These are phyloP conservation scores for Phlyctochytrium arcticum DNA, from an alignment of 192 early-diverging fungal species.

Conservation along the genomic window DNA sequence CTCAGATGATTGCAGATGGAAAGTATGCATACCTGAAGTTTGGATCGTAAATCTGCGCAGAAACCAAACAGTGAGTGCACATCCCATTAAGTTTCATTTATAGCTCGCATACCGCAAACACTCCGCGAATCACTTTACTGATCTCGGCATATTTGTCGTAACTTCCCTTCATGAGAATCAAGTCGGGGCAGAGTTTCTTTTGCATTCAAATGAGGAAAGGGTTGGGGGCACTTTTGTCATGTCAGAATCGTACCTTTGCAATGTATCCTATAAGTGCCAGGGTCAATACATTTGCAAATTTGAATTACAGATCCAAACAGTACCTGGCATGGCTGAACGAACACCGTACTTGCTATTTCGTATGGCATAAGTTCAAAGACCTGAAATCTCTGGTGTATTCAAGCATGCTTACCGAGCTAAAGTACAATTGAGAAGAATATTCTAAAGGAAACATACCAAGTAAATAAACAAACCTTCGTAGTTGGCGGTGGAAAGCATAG, in stretches of 20 bases:
- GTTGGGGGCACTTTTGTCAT: neutral
- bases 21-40: slow-evolving; percentile 29
- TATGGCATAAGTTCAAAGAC: neutral
- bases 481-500: slow-evolving; percentile 63
- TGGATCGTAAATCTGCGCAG: slow-evolving; percentile 52
- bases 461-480: slow-evolving; percentile 44
- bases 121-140: slow-evolving; percentile 41
- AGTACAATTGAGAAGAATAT: neutral
- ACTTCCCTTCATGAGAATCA: slow-evolving; percentile 44
- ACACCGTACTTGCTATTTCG: slow-evolving; percentile 53
- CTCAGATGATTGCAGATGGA: neutral
- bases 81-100: too few species aligned
- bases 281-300: neutral
- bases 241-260: slow-evolving; percentile 23
- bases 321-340: slow-evolving; percentile 62
- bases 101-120: slow-evolving; percentile 39
- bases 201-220: slow-evolving; percentile 2
- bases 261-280: slow-evolving; percentile 55
- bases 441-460: neutral
- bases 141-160: slow-evolving; percentile 51
- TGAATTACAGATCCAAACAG: slow-evolving; percentile 4
- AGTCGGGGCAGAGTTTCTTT: slow-evolving; percentile 52
- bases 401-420: neutral
- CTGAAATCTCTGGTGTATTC: neutral
- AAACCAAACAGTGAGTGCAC: too few species aligned